Base-by-base conservation (phyloP, 805 yeast species). In the Candida morakotiae region DNA sequence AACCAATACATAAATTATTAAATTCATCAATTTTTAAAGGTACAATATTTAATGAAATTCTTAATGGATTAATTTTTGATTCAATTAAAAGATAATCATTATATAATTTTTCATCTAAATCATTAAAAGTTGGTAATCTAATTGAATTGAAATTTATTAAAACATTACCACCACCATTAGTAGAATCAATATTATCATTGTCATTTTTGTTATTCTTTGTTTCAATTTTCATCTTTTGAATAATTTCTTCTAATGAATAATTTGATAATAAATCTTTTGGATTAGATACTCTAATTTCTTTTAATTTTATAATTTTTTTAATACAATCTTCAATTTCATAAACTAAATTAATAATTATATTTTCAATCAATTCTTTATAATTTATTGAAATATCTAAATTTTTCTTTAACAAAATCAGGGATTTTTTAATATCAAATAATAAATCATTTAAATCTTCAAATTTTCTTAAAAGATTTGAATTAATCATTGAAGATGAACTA, bases 21-120 rank as follows among this genome's bases (percentile, higher is more conserved):
- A 63, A 80, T 53, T 49, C 71, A 44, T 53, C 77, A 44, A 62
- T 66, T 46, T 79, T 62, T 15, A 60, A 48, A 0, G 83, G 83
- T 1, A 81, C 62, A 38, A 77, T 69, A 27, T 67, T 66, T 7
- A 73, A 48, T 2, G 84, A 64, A 5, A 74, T 79, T 28, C 66
- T 69, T 14, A 80, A 62, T 1, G 85, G 84, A 4, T 60, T 61
- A 3, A 77, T 53, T 24, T 62, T 57, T 13, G 61, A 56, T 30
- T 67, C 69, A 28, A 79, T 51, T 4, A 53, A 50, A 10, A 64
- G 41, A 46, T 67, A 79, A 32, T 66, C 64, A 8, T 60, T 54
- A 48, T 71, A 69, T 9, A 75, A 32, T 15, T 49, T 52, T 32
- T 54, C 59, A 39, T 62, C 68, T 6, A 31, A 15, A 9, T 48